Base-by-base conservation (phyloP, 2,329 filamentous ascomycete genomes). In the Alternaria sp. region DNA sequence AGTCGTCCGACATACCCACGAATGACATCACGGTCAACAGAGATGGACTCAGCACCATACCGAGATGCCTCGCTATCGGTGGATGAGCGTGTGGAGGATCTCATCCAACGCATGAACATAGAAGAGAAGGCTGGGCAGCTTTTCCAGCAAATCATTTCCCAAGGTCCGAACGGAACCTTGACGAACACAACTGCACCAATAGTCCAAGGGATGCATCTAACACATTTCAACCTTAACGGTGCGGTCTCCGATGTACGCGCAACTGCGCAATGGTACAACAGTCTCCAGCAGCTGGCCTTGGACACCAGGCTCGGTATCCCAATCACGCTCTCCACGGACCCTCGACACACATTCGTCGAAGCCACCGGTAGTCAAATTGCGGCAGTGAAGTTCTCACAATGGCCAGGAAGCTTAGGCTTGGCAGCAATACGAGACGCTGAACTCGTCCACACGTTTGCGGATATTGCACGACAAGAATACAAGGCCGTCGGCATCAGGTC, bases 341-440 rank as follows among this genome's bases (percentile, higher is more conserved):
- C 82, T 0, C 78, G 80, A 1, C 80, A 83, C 57, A 71, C 77
- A 3, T 82, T 81, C 65, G 78, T 78, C 1, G 75, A 80, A 28
- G 79, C 80, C 33, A 60, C 80, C 1, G 82, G 78, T 2, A 82
- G 79, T 3, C 79, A 78, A 0, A 80, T 81, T 60, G 67, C 70
- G 0, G 80, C 81, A 0, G 80, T 77, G 0, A 72, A 70, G 0
- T 80, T 85, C 60, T 83, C 80, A 0, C 79, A 82, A 53, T 85
- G 83, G 83, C 83, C 83, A 0, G 82, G 84, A 56, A 79, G 79
- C 0, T 65, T 84, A 7, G 84, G 83, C 0, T 69, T 85, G 8
- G 83, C 82, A 6, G 83, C 84, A 0, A 63, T 85, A 0, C 75
- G 83, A 3, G 78, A 80, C 14, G 70, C 80, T 0, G 72, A 77